Percentiles rank a stretch among this genome's conserved stretches.
phyloP scores from a whole-genome alignment of 1,139 yeast species.

The Candida albicans region DNA sequence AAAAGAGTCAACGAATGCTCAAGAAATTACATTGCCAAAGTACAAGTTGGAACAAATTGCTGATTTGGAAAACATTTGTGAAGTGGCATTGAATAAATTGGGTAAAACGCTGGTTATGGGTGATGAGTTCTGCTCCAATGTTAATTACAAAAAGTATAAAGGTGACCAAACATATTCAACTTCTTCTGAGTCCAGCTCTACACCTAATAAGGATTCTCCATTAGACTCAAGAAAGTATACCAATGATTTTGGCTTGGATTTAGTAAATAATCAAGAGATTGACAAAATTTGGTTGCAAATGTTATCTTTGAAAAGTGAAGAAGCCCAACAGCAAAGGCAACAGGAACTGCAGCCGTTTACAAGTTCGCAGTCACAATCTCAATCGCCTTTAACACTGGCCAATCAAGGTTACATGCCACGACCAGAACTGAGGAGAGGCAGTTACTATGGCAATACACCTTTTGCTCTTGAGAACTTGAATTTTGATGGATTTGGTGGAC shows the following conservation, averaged over 20 bases:
- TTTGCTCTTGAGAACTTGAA: constrained; percentile 1
- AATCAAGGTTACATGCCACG: background rate
- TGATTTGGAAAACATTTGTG: constrained; percentile 31
- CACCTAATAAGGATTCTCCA: constrained; percentile 3
- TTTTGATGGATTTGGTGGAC: constrained; percentile 6
- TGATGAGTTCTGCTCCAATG: constrained; percentile 15
- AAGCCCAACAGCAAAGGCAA: constrained; percentile 6
- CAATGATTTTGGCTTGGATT: constrained; percentile 23
- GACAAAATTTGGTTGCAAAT: constrained; percentile 44
- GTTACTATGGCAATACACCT: background rate
- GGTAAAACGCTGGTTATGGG: constrained; percentile 17
- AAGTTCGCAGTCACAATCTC: background rate
- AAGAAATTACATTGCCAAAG: constrained; percentile 12
- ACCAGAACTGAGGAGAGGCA: background rate
- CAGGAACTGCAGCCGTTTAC: background rate
- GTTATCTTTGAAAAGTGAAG: constrained; percentile 33
- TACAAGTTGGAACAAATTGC: constrained; percentile 26
- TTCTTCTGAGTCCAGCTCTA: constrained; percentile 4
- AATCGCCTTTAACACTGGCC: background rate
- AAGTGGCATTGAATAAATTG: constrained; percentile 22
- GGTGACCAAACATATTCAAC: constrained; percentile 1
- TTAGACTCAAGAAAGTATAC: constrained; percentile 11
- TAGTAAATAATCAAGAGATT: constrained; percentile 33
- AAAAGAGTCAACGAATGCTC: constrained; percentile 17
- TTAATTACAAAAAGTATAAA: constrained; percentile 7